A percentile compares a stretch with the other conserved stretches of the same genome.
Evolutionary conservation across 2,329 filamentous ascomycete genomes (phyloP).

Genomic region (Microcera coccophila): DNA sequence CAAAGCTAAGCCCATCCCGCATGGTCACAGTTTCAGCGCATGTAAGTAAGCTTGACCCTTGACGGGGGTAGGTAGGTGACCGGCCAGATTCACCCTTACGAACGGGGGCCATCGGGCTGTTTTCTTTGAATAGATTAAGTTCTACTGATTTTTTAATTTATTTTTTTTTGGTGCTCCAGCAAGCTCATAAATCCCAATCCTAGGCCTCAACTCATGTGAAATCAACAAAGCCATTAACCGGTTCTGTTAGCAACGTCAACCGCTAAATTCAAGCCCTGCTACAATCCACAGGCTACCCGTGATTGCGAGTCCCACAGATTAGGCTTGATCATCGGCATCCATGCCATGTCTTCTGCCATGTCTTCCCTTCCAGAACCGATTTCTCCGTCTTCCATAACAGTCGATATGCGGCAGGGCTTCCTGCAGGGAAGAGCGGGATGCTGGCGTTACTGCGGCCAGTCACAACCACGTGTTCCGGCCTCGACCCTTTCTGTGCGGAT

Average conservation of each 20-base stretch:
- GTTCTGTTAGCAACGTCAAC: too few relatives aligned
- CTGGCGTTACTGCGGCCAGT: conserved; percentile 18
- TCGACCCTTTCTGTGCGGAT: conserved; percentile 10
- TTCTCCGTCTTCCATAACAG: conserved; percentile 9
- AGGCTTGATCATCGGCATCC: too few relatives aligned
- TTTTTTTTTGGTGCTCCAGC: too few relatives aligned
- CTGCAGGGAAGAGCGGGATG: conserved; percentile 14
- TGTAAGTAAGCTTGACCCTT: conserved; percentile 4
- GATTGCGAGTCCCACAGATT: conserved; percentile 8
- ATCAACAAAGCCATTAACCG: too few relatives aligned
- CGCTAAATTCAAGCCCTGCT: too few relatives aligned
- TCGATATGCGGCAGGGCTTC: conserved; percentile 9
- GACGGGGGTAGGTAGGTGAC: neutral
- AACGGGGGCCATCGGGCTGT: too few relatives aligned
- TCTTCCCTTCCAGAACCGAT: conserved; percentile 15
- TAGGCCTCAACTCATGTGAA: too few relatives aligned
- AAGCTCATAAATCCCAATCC: too few relatives aligned
- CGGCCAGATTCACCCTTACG: too few relatives aligned
- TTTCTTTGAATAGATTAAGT: too few relatives aligned
- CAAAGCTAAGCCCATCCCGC: conserved; percentile 10
- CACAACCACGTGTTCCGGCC: conserved; percentile 11
- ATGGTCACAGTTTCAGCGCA: conserved; percentile 11
- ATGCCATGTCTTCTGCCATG: too few relatives aligned
- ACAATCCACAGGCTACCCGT: neutral
- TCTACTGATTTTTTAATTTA: too few relatives aligned